Base-by-base conservation (phyloP, 2,329 filamentous ascomycete species). In the Xylariaceae sp. region DNA sequence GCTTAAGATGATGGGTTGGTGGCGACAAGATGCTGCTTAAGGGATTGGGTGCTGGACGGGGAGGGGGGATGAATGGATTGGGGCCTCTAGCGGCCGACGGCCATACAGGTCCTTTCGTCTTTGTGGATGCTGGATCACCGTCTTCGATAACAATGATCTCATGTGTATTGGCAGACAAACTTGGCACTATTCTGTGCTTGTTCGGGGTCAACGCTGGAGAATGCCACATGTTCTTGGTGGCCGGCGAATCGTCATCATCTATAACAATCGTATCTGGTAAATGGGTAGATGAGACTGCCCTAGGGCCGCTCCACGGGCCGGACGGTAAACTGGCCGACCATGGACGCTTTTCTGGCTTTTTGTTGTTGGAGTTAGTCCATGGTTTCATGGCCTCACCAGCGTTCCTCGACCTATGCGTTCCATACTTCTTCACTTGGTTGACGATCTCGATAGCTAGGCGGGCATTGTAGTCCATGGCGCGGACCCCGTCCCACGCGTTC, bases 381-480 rank as follows among this genome's bases (percentile, higher is more conserved):
- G 55, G 55, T 29, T 5, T 23, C 57, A 60, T 55, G 18, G 32
- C 9, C 1, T 9, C 6, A 2, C 13, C 32, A 3, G 57, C 57
- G 0, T 18, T 20, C 3, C 16, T 4, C 54, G 43, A 55, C 15
- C 4, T 2, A 3, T 2, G 6, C 0, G 0, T 2, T n/a, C 13
- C 26, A 13, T n/a, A 5, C 1, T 42, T 7, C 36, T 20, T 35
- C 3, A 59, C 32, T 2, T 24, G 1, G 1, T 49, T 29, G 13
- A 65, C 60, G 21, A 62, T 30, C 47, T 68, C 65, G 30, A 68
- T 36, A 8, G 60, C 41, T 3, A 64, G 10, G 16, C 64, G 58
- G 30, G 60, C 64, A 3, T 27, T 58, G 44, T 64, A 68, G 8
- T 55, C 50, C 60, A 67, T 58, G 1, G 21, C 37, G 6, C 36